Conservation (phyloP, 2,329 filamentous ascomycete genomes). For the Fusarium ambrosium region DNA sequence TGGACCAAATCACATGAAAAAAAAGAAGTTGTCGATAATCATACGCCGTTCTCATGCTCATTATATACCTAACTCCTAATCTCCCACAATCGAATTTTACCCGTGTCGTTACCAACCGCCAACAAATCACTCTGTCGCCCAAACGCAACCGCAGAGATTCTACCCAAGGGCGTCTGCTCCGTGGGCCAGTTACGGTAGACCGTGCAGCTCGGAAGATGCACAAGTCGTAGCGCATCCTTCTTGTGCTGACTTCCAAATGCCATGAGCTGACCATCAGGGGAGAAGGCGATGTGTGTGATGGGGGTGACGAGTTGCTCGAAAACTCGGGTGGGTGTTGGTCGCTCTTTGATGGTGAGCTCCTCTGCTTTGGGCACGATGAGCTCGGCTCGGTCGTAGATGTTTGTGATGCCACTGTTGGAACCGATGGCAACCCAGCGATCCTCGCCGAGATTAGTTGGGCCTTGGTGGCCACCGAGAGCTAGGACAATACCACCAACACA, state of each 20-base stretch:
- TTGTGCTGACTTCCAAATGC: slow-evolving; percentile 90
- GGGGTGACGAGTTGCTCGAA: slow-evolving; percentile 92
- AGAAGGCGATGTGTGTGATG: slow-evolving; percentile 83
- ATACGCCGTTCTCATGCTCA: slow-evolving; percentile 40
- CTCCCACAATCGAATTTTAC: slow-evolving; percentile 93
- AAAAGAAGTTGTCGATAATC: slow-evolving; percentile 10
- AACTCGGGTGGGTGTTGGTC: slow-evolving; percentile 78
- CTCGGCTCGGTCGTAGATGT: slow-evolving; percentile 87
- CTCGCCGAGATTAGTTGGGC: slow-evolving; percentile 74
- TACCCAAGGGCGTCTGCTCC: slow-evolving; percentile 85
- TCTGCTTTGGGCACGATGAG: slow-evolving; percentile 63
- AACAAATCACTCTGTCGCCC: slow-evolving; percentile 75
- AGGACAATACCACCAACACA: slow-evolving; percentile 88
- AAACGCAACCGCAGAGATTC: slow-evolving; percentile 82
- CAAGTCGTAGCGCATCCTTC: slow-evolving; percentile 87
- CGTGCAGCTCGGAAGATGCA: slow-evolving; percentile 91
- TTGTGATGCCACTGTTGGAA: slow-evolving; percentile 88
- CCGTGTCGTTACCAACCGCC: slow-evolving; percentile 89
- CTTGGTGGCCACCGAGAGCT: slow-evolving; percentile 78
- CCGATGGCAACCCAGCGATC: slow-evolving; percentile 93
- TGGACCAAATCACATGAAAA: not conserved
- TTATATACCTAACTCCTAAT: slow-evolving; percentile 71
- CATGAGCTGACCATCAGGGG: slow-evolving; percentile 89
- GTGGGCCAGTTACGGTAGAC: slow-evolving; percentile 99
- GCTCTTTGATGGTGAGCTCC: slow-evolving; percentile 69